Percentiles rank a stretch among this genome's conserved stretches.
Evolutionary conservation across 2,329 filamentous ascomycete genomes (phyloP).

Genomic region (Cryoendolithus antarcticus): DNA sequence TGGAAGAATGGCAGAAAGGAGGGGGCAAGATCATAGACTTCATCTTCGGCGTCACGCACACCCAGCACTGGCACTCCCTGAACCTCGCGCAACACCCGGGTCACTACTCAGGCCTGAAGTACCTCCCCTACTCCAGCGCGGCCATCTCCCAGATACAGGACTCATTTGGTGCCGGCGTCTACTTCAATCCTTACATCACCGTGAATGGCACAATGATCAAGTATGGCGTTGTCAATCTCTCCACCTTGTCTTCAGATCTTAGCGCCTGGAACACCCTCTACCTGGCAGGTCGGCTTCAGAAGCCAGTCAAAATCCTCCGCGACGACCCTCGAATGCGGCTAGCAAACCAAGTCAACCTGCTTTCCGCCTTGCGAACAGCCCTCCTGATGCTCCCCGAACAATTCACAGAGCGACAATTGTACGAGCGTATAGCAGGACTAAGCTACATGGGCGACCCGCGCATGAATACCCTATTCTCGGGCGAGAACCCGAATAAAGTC

Average conservation of each 20-base stretch:
- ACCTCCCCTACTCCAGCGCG: conserved; percentile 59
- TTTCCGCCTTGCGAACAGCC: conserved; percentile 81
- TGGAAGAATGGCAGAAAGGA: conserved; percentile 74
- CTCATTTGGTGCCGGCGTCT: conserved; percentile 79
- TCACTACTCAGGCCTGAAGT: conserved; percentile 81
- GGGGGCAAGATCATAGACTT: conserved; percentile 97
- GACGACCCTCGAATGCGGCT: conserved; percentile 87
- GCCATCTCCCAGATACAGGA: conserved; percentile 79
- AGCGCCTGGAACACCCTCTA: conserved; percentile 90
- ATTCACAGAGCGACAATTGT: conserved; percentile 81
- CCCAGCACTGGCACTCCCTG: conserved; percentile 91
- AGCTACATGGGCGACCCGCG: conserved; percentile 92
- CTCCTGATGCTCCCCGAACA: conserved; percentile 70
- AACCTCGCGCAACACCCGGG: conserved; percentile 80
- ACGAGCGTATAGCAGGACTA: conserved; percentile 80
- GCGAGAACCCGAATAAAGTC: conserved; percentile 86
- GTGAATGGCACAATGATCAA: conserved; percentile 95
- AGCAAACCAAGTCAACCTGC: conserved; percentile 88
- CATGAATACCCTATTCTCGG: conserved; percentile 61
- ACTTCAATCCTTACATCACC: conserved; percentile 92
- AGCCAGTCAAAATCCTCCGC: conserved; percentile 92
- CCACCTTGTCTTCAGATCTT: conserved; percentile 77
- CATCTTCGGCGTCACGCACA: conserved; percentile 88
- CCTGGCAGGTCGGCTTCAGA: conserved; percentile 89
- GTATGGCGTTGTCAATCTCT: conserved; percentile 90